Percentiles rank a stretch among this genome's conserved stretches.
Evolutionary conservation across 305 asterid genomes (phyloP).

Genomic region (Fraxinus dipetala): DNA sequence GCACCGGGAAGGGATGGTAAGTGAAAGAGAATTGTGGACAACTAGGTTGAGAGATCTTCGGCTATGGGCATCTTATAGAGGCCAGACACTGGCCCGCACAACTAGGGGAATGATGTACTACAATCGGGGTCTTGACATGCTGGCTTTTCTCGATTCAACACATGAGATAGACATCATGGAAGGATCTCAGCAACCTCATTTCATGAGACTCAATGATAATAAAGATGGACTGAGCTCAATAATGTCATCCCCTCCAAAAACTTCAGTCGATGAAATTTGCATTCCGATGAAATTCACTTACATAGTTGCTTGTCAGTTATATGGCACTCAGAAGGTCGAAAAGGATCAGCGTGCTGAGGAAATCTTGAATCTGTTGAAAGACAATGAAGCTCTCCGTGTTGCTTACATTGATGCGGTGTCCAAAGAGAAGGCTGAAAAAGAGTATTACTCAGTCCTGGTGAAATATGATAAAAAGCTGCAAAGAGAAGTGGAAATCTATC

Average conservation of each 20-base stretch:
- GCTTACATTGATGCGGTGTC: conserved; percentile 94
- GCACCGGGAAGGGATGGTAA: conserved; percentile 79
- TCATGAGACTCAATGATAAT: conserved; percentile 48
- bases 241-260: conserved; percentile 46
- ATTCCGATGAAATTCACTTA: conserved; percentile 83
- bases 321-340: conserved; percentile 84
- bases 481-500: conserved; percentile 87
- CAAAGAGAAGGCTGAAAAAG: conserved; percentile 69
- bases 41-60: conserved; percentile 79
- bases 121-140: conserved; percentile 58
- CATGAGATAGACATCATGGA: conserved; percentile 59
- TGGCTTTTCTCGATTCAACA: conserved; percentile 62
- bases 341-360: conserved; percentile 84
- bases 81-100: conserved; percentile 62
- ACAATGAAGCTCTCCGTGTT: conserved; percentile 89
- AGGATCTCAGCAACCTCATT: conserved; percentile 46
- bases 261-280: conserved; percentile 10
- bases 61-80: conserved; percentile 65
- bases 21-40: conserved; percentile 76
- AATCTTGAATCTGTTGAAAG: conserved; percentile 68
- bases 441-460: conserved; percentile 84
- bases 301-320: conserved; percentile 91
- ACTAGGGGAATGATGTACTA: conserved; percentile 75
- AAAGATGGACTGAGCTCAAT: conserved; percentile 37
- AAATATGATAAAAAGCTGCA: conserved; percentile 66